Conservation (phyloP, 345 rosid species). For the Kernera saxatilis region DNA sequence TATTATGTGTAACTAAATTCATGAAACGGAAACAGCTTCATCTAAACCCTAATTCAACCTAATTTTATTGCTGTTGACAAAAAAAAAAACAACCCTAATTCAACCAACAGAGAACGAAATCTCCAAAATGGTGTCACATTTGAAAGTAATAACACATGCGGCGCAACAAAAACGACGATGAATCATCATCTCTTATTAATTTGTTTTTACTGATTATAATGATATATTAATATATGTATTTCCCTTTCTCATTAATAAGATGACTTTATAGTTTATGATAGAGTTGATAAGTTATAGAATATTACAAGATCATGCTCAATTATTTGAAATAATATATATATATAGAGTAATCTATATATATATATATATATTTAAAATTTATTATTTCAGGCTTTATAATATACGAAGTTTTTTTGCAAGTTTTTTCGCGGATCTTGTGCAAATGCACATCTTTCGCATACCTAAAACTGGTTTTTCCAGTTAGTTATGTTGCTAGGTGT, state of each 20-base stretch:
- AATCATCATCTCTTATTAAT: neutral
- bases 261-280: neutral
- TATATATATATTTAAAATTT: no score
- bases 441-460: no score
- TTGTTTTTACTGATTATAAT: neutral
- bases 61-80: no score
- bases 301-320: no score
- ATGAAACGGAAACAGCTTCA: neutral
- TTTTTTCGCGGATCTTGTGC: no score
- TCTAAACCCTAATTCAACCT: neutral
- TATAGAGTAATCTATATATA: no score
- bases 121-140: conserved; percentile 7
- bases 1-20: neutral
- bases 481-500: neutral
- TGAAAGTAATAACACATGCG: conserved; percentile 21
- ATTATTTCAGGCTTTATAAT: no score
- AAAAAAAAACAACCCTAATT: no score
- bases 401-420: no score
- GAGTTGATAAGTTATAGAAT: no score
- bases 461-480: no score
- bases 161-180: conserved; percentile 14
- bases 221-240: neutral
- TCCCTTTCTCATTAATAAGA: neutral
- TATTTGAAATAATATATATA: no score
- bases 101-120: conserved; percentile 6